Conservation (phyloP, 768 basidiomycete genomes). For the Phanerodontia chrysosporium region DNA sequence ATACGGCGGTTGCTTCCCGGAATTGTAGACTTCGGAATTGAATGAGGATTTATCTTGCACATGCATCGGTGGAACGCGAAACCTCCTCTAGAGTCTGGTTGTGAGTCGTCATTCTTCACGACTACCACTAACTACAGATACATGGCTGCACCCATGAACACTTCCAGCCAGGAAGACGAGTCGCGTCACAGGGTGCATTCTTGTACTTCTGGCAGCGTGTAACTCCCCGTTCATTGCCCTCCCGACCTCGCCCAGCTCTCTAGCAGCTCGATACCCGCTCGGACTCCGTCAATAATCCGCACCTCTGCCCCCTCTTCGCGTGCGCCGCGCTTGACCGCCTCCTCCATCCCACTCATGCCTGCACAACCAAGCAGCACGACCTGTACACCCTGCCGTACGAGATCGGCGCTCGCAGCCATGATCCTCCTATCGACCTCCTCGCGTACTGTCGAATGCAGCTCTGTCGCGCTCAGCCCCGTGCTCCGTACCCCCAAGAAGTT, state of each 20-base stretch:
- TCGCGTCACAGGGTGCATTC: no score
- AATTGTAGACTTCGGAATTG: background rate
- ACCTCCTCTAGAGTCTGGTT: no score
- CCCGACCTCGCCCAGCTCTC: slow-evolving; percentile 9
- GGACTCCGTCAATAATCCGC: slow-evolving; percentile 16
- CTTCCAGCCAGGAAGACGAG: no score
- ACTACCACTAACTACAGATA: no score
- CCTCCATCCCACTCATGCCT: slow-evolving; percentile 24
- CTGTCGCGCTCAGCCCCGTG: slow-evolving; percentile 30
- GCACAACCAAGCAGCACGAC: slow-evolving; percentile 22
- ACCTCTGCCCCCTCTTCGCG: slow-evolving; percentile 8
- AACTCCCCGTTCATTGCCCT: background rate
- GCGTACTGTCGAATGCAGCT: slow-evolving; percentile 25
- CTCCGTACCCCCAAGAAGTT: slow-evolving; percentile 29
- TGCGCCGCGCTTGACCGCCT: slow-evolving; percentile 15
- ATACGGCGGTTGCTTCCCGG: background rate
- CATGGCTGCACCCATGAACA: no score
- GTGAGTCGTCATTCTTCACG: no score
- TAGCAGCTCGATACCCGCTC: slow-evolving; percentile 18
- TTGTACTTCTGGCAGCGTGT: no score
- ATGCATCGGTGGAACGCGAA: background rate
- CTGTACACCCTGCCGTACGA: slow-evolving; percentile 18
- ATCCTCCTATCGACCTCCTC: slow-evolving; percentile 24
- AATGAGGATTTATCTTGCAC: background rate
- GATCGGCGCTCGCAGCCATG: slow-evolving; percentile 20